Percentiles rank a stretch among this genome's conserved stretches.
phyloP scores from a whole-genome alignment of 805 yeast species.

The Lipomyces japonicus region DNA sequence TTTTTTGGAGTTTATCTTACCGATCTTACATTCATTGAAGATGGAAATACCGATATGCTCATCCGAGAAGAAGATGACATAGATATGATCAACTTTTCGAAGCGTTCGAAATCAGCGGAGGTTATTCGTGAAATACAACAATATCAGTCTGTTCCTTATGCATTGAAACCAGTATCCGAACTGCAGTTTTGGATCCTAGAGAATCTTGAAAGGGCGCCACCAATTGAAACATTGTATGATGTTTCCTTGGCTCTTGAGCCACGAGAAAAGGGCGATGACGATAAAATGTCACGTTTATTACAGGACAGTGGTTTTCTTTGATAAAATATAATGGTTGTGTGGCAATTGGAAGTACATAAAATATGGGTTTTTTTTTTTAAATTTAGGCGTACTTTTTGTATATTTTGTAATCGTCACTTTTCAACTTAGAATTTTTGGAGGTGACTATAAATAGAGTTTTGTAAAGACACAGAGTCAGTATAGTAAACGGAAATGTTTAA shows the following conservation, averaged over 20 bases:
- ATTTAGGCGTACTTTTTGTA: no score
- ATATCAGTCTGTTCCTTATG: conserved; percentile 61
- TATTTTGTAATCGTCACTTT: no score
- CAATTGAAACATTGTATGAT: conserved; percentile 77
- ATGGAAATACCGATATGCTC: conserved; percentile 72
- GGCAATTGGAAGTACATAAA: no score
- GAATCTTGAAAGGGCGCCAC: conserved; percentile 58
- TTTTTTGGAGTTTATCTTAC: conserved; percentile 88
- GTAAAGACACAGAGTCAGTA: no score
- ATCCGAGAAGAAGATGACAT: neutral
- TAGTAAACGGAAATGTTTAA: no score
- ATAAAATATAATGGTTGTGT: no score
- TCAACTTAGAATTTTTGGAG: no score
- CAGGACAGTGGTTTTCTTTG: conserved; percentile 34
- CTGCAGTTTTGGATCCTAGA: conserved; percentile 47
- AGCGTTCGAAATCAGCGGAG: conserved; percentile 66
- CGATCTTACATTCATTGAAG: conserved; percentile 82
- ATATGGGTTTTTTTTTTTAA: no score
- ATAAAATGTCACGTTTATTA: conserved; percentile 36
- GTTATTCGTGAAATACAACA: conserved; percentile 72
- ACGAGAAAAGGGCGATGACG: conserved; percentile 27
- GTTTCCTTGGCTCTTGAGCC: conserved; percentile 76
- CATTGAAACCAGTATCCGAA: conserved; percentile 59
- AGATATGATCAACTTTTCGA: conserved; percentile 68
- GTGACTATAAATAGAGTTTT: no score